Evolutionary conservation across 2,329 filamentous ascomycete species (phyloP).

Genomic region (Alternaria gaisen): DNA sequence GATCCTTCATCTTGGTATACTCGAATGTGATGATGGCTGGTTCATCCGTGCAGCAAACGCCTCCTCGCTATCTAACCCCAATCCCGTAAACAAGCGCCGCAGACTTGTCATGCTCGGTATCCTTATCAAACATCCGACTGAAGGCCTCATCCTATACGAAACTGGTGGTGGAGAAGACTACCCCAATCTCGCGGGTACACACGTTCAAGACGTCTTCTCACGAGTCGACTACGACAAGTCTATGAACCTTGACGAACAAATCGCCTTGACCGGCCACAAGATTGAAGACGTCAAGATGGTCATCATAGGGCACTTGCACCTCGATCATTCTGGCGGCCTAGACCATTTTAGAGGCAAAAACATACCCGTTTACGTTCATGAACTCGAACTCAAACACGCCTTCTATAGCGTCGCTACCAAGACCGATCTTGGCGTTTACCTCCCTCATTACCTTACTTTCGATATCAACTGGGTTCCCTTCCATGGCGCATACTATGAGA

Average conservation of each 20-base stretch:
- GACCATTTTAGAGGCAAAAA: conserved; percentile 47
- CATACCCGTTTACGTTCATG: conserved; percentile 50
- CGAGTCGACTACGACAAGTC: conserved; percentile 37
- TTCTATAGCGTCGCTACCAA: conserved; percentile 43
- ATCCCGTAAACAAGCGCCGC: conserved; percentile 35
- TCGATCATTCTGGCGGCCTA: conserved; percentile 50
- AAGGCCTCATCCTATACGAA: conserved; percentile 50
- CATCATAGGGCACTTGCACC: conserved; percentile 50
- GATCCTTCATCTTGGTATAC: conserved; percentile 47
- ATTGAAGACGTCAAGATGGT: conserved; percentile 50
- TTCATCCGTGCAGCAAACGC: conserved; percentile 44
- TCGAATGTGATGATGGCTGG: conserved; percentile 50
- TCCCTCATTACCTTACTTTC: conserved; percentile 50
- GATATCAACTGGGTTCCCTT: conserved; percentile 51
- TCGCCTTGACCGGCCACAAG: conserved; percentile 42
- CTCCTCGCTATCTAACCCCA: conserved; percentile 40
- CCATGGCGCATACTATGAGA: conserved; percentile 42
- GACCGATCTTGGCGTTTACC: conserved; percentile 44
- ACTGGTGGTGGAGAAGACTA: conserved; percentile 47
- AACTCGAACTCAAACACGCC: conserved; percentile 49
- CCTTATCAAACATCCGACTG: conserved; percentile 37
- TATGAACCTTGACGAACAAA: conserved; percentile 35
- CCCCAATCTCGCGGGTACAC: conserved; percentile 39
- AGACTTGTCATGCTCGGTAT: conserved; percentile 36
- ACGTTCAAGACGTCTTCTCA: conserved; percentile 46